Conservation (phyloP, 768 basidiomycete genomes). For the Hydnomerulius pinastri region DNA sequence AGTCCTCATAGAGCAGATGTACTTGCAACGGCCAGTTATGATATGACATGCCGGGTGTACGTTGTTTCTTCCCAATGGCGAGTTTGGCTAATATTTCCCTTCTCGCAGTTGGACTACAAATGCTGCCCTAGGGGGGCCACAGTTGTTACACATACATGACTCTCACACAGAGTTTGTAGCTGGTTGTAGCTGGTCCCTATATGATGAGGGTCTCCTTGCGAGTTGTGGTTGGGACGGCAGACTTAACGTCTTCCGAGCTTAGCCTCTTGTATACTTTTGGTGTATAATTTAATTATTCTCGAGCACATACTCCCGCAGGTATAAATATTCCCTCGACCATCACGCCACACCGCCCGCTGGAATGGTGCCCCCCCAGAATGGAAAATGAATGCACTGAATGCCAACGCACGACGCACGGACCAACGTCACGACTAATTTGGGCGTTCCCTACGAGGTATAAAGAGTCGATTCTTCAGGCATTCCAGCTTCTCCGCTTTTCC, state of each 20-base stretch:
- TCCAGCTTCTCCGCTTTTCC: not conserved
- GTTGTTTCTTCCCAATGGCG: slow-evolving; percentile 31
- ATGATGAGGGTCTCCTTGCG: slow-evolving; percentile 82
- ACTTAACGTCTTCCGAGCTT: slow-evolving; percentile 72
- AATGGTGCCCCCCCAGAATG: not conserved
- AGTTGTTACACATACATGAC: slow-evolving; percentile 74
- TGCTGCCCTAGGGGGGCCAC: slow-evolving; percentile 47
- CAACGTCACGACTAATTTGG: not conserved
- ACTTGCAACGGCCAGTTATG: slow-evolving; percentile 77
- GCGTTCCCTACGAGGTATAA: not conserved
- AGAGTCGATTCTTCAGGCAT: not conserved
- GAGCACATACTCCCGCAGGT: too few species aligned
- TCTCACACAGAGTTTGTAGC: slow-evolving; percentile 95
- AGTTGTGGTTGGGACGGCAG: slow-evolving; percentile 93
- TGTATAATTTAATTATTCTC: not conserved
- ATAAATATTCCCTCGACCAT: too few species aligned
- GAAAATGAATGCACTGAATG: not conserved
- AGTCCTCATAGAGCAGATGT: slow-evolving; percentile 75
- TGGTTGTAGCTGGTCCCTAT: slow-evolving; percentile 90
- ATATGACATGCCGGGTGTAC: slow-evolving; percentile 94
- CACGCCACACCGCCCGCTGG: not conserved
- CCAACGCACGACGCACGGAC: not conserved
- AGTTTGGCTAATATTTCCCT: not conserved
- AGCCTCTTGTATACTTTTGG: not conserved
- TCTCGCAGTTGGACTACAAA: slow-evolving; percentile 70